These are phyloP conservation scores for Bruguiera sexangula DNA, from an alignment of 345 rosid species.

Conservation along the genomic window DNA sequence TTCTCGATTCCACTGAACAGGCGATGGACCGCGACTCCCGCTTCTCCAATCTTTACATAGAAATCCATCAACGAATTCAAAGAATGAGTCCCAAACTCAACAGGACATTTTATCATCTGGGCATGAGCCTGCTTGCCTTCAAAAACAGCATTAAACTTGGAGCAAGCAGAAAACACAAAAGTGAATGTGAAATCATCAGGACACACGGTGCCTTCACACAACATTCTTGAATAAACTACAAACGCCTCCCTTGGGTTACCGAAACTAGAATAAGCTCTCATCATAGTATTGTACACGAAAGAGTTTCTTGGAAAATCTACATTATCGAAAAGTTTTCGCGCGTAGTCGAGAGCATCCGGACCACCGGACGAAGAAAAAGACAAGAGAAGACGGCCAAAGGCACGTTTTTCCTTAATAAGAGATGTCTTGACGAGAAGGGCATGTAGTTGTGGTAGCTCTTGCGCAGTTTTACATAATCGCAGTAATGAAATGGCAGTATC, in stretches of 20 bases:
- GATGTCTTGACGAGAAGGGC: constrained; percentile 24
- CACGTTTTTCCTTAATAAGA: constrained; percentile 19
- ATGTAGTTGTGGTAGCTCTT: constrained; percentile 18
- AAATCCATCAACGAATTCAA: constrained; percentile 29
- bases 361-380: constrained; percentile 14
- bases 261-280: constrained; percentile 11
- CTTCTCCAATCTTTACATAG: constrained; percentile 21
- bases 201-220: neutral
- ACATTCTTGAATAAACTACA: constrained; percentile 15
- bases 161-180: constrained; percentile 30
- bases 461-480: constrained; percentile 5
- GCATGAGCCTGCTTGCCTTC: constrained; percentile 33
- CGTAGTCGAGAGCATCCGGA: constrained; percentile 9
- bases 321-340: constrained; percentile 14
- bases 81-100: constrained; percentile 19
- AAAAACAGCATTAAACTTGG: constrained; percentile 17
- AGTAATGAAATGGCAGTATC: constrained; percentile 18
- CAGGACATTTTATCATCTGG: constrained; percentile 23
- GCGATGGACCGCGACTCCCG: constrained; percentile 5
- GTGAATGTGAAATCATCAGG: constrained; percentile 26
- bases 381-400: constrained; percentile 21
- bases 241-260: constrained; percentile 22
- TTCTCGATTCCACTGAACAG: constrained; percentile 19
- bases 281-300: constrained; percentile 20
- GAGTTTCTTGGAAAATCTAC: constrained; percentile 10